Percentiles rank a stretch among this genome's conserved stretches.
Evolutionary conservation across 257 asterid species (phyloP).

Genomic region (Solanum pinnatisectum): DNA sequence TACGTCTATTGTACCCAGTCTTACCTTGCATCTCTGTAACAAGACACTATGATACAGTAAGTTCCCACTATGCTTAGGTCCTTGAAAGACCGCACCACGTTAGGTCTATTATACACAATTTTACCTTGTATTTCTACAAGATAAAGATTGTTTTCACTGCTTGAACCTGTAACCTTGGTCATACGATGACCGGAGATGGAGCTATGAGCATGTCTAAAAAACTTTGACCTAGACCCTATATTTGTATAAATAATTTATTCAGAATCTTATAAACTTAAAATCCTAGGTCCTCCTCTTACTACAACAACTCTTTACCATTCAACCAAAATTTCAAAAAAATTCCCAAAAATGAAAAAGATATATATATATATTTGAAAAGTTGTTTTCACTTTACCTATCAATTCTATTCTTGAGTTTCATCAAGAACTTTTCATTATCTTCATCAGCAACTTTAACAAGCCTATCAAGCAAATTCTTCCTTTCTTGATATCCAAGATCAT

Average conservation of each 20-base stretch:
- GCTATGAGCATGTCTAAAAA: neutral
- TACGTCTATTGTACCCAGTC: neutral
- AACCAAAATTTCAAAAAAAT: neutral
- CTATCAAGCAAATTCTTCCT: slow-evolving; percentile 38
- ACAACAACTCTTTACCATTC: neutral
- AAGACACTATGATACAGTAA: neutral
- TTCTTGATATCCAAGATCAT: slow-evolving; percentile 34
- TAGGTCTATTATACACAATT: neutral
- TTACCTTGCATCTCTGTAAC: neutral
- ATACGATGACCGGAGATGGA: neutral
- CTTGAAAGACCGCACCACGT: neutral
- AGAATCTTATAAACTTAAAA: neutral
- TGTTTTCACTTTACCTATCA: slow-evolving; percentile 31
- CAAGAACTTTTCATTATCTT: slow-evolving; percentile 59
- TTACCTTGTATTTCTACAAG: neutral
- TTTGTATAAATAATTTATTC: neutral
- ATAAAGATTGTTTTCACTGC: neutral
- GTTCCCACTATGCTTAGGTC: neutral
- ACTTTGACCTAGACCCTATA: neutral
- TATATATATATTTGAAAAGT: neutral
- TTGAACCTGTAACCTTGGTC: neutral
- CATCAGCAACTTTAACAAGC: slow-evolving; percentile 34
- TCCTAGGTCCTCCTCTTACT: neutral
- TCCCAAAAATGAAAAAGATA: neutral
- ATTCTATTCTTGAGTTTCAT: slow-evolving; percentile 45